Evolutionary conservation across 441 rosid species (phyloP), one percentile per base, ranked within the genome.

Genomic region (Populus hybrid): DNA sequence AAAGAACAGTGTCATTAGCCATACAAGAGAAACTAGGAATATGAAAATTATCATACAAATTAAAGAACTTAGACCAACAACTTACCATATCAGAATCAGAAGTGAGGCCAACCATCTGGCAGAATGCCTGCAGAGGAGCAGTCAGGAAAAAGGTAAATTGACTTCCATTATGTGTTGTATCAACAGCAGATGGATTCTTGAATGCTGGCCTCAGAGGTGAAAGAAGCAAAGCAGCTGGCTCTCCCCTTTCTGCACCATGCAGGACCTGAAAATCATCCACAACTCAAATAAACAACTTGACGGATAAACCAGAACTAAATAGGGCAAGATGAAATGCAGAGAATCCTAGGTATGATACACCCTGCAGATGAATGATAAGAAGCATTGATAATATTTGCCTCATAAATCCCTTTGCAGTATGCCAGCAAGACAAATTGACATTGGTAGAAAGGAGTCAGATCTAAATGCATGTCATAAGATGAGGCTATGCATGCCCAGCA

Each of bases 121-220:
- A 88, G 85, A 93, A 93, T 53, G 99, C 99, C 73, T 88, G 94
- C 42, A 96, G 73, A 81, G 98, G 97, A 79, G 97, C 87, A 53
- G 98, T 86, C 70, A 96, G 86, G 94, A 92, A 95, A 82, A 89
- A 90, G 3, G 98, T 93, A 81, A 96, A 96, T 83, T 94, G 99
- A 74, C 98, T 91, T 84, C 95, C 97, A 20, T 79, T 82, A 30
- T 86, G 77, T 67, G 79, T 66, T 79, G 73, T 50, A 79, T 87
- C 88, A 81, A 83, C 84, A 81, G 65, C 71, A 20, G 90, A 83
- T 63, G 65, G 83, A 59, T 81, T 86, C 84, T 84, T 87, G 76
- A 87, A 90, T 35, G 86, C 84, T 46, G 93, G 89, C 82, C 85
- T 88, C 81, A 84, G 79, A 70, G 97, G 98, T 46, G 98, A 96